Evolutionary conservation across 2,329 filamentous ascomycete species (phyloP), one percentile per base, ranked within the genome.

Genomic region (Monilinia aucupariae): DNA sequence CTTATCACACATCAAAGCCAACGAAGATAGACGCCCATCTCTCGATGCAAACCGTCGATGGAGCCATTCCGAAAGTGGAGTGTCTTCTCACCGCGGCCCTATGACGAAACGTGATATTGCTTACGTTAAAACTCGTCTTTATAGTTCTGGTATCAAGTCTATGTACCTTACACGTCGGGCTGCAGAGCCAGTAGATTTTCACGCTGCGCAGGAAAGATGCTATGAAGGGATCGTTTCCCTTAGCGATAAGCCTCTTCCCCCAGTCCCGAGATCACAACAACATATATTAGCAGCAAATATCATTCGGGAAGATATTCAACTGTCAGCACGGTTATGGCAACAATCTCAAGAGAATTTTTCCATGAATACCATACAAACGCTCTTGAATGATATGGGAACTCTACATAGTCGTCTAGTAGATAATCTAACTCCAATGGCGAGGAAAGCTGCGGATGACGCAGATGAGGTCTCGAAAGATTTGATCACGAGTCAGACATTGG

Each of bases 111-210:
- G 84, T n/a, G 93, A 97, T 69, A 82, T 96, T 60, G 89, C 89
- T 20, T 86, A 91, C n/a, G 81, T 92, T 2, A 83, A 86, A 63
- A 84, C 91, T 0, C 80, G 96, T 10, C 83, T 96, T 48, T 79
- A 96, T 27, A 89, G 87, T 66, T 91, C 91, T 0, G 92, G 92
- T n/a, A 87, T 97, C 71, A 96, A 96, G 76, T 92, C 93, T 0
- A 86, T 86, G 71, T 90, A 94, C 71, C 90, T 97, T 61, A 81
- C 81, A 34, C 82, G 86, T 4, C 84, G 88, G 53, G 86, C 88
- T 4, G 66, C 65, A 20, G 72, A 73, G 54, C 54, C 64, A n/a
- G 64, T 67, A 47, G 68, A 73, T 51, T 59, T 74, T 4, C 61
- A 59, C 30, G 64, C 53, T 15, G 60, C 66, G 1, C 58, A 68